Base-by-base conservation (phyloP, 192 early-diverging fungal genomes). In the Backusella morwellensis region DNA sequence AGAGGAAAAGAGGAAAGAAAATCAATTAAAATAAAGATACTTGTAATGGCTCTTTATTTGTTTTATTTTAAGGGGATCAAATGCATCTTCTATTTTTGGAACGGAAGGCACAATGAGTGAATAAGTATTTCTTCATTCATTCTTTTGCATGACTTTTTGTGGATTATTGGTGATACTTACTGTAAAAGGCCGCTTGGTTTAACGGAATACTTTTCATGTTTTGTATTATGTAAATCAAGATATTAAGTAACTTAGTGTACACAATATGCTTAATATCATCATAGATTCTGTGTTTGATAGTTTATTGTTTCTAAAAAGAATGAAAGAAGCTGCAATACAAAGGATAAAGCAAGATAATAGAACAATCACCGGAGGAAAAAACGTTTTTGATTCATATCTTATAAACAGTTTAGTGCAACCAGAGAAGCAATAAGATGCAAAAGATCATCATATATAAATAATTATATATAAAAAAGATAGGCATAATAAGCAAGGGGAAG, bases 71-170 rank as follows among this genome's bases (percentile, higher is more conserved):
- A 26, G 56, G 56, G 56, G 21, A 63, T 26, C 8, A 63, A 14
- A 63, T 63, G 56, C 56, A 63, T 63, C 56, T 63, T 63, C 56
- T 63, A 63, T 63, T 63, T 63, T 63, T 63, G 56, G 56, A 63
- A 9, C 23, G 21, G 3, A 63, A 29, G 26, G 23, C 6, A 63
- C 12, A 63, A 63, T 8, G 9, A 23, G 23, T 63, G 29, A 63
- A 63, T 63, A 29, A 63, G 1, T 56, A 19, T 63, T 63, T 9
- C 3, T 63, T 63, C 8, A 26, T 63, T 63, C 9, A 63, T n/a
- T 63, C 12, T 14, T 29, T 63, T 63, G 9, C 56, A 63, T 63
- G 56, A 63, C 23, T n/a, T 44, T 8, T 14, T 26, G 23, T 29
- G 7, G 4, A 11, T 29, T 11, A 26, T 29, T 29, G 21, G 1